Base-by-base conservation (phyloP, 169 alveolate species). In the Perkinsus olseni region DNA sequence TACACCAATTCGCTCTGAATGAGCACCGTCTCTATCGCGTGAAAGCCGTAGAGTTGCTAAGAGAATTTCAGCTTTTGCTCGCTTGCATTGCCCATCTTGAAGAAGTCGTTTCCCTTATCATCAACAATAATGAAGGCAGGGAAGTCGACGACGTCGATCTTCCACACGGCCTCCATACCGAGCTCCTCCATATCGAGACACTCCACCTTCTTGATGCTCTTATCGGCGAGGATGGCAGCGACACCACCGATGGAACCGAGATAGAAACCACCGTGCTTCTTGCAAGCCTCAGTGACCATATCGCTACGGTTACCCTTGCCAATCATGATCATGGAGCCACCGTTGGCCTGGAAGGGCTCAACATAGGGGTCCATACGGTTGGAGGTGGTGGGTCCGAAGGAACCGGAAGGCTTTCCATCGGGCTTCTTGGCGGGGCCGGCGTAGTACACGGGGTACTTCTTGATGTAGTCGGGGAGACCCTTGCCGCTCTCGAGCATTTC, bases 321-420 rank as follows among this genome's bases (percentile, higher is more conserved):
- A 39, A 97, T 93, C 39, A 97, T 96, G 45, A 97, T 95, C 96
- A 97, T 90, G 37, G 97, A 96, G 34, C 97, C 97, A 11, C 97
- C 97, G 92, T 95, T 95, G 74, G 94, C 96, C 97, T 95, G 96
- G 93, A 97, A 95, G 21, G 92, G 74, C 38, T 94, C 96, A 21
- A 97, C 98, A 91, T 97, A 97, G 21, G 96, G 95, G 93, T 97
- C 99, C 99, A 97, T 97, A 13, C 99, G 95, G 36, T 98, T 98
- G 3, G 99, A 97, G 8, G 99, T 97, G 50, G 99, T 97, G 31
- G 99, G 99, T 0, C 99, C 99, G 91, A 97, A 97, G 11, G 98
- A 96, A 4, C 99, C 99, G 38, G 97, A 95, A 21, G 97, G 97
- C 74, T 94, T 93, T 37, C 97, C 97, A n/a, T 95, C 96, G 0